These are phyloP conservation scores for Rhizopogon vesiculosus DNA, from an alignment of 768 basidiomycete species.

Conservation along the genomic window DNA sequence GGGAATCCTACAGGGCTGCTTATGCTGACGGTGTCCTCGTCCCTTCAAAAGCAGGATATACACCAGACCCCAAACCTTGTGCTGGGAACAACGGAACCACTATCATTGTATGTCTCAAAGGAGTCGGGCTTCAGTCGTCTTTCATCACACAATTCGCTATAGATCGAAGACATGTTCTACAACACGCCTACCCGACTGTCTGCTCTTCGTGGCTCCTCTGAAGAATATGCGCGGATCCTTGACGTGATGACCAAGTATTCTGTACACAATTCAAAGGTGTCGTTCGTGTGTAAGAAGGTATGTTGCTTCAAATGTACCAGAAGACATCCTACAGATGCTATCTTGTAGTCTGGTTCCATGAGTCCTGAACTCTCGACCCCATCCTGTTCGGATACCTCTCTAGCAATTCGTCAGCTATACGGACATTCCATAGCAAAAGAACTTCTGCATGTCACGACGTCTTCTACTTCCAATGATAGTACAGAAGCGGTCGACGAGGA, in stretches of 20 bases:
- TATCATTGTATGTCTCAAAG: constrained; percentile 56
- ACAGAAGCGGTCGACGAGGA: constrained; percentile 26
- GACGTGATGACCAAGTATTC: constrained; percentile 93
- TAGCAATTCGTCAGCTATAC: constrained; percentile 79
- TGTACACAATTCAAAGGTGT: constrained; percentile 83
- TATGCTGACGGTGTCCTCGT: constrained; percentile 78
- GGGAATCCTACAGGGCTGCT: constrained; percentile 49
- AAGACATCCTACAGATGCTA: constrained; percentile 5
- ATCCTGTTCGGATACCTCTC: constrained; percentile 52
- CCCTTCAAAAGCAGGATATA: constrained; percentile 65
- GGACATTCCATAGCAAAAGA: constrained; percentile 79
- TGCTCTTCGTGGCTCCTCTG: constrained; percentile 77
- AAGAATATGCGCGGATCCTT: constrained; percentile 89
- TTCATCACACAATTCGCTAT: constrained; percentile 2
- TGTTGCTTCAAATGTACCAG: background rate
- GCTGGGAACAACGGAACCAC: constrained; percentile 95
- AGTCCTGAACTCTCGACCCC: constrained; percentile 83
- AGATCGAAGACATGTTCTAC: constrained; percentile 97
- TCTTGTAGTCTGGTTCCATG: constrained; percentile 57
- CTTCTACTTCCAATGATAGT: constrained; percentile 26
- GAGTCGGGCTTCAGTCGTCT: background rate
- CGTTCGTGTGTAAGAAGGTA: constrained; percentile 93
- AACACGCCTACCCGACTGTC: constrained; percentile 86
- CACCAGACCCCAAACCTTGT: constrained; percentile 77
- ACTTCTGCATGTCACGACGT: constrained; percentile 45